phyloP scores from a whole-genome alignment of 352 stramenopile species.

The Phytophthora chlamydospora region DNA sequence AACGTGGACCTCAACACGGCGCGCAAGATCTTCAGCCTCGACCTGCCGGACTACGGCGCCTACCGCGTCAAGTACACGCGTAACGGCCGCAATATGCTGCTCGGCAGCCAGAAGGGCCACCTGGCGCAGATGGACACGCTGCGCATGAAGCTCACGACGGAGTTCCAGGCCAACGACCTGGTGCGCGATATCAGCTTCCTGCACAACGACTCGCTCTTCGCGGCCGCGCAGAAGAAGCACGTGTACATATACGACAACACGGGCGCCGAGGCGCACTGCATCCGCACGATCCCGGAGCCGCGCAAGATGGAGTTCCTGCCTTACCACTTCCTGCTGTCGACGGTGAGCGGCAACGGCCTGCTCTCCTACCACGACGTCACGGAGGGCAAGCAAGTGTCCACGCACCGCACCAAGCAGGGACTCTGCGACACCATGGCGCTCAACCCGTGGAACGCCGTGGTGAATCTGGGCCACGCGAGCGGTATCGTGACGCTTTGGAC shows the following conservation, averaged over 20 bases:
- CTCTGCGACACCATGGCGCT: constrained; percentile 92
- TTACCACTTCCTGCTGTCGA: constrained; percentile 99
- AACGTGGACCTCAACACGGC: constrained; percentile 95
- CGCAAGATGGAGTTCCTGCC: constrained; percentile 96
- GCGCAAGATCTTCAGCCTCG: constrained; percentile 95
- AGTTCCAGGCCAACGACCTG: constrained; percentile 95
- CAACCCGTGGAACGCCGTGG: constrained; percentile 97
- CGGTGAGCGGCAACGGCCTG: constrained; percentile 89
- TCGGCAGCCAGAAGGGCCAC: constrained; percentile 95
- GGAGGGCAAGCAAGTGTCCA: constrained; percentile 92
- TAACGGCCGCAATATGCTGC: constrained; percentile 95
- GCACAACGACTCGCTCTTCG: constrained; percentile 98
- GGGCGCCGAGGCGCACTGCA: constrained; percentile 96
- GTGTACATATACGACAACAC: constrained; percentile 99
- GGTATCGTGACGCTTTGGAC: constrained; percentile 99
- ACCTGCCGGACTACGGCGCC: constrained; percentile 91
- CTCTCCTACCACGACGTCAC: constrained; percentile 98
- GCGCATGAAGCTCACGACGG: constrained; percentile 90
- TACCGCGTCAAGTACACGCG: constrained; percentile 96
- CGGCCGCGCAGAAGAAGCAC: constrained; percentile 97
- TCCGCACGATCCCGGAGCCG: constrained; percentile 93
- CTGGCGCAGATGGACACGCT: constrained; percentile 95
- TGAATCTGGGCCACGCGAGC: constrained; percentile 97
- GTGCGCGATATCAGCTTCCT: constrained; percentile 97
- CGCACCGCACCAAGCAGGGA: constrained; percentile 94